A percentile compares a stretch with the other conserved stretches of the same genome.
Evolutionary conservation across 2,329 filamentous ascomycete species (phyloP).

Genomic region (Sclerotinia nivalis): DNA sequence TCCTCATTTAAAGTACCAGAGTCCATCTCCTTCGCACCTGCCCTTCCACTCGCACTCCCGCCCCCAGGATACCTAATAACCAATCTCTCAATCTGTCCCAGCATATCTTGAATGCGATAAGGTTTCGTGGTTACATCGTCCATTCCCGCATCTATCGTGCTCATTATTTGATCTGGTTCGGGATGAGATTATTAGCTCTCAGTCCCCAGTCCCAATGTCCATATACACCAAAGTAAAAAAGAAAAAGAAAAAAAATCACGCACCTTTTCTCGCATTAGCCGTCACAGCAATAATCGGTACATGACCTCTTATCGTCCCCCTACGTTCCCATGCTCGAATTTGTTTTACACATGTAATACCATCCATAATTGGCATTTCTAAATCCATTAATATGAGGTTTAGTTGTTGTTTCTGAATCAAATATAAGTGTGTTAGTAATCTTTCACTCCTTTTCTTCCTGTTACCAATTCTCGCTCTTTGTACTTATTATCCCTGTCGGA

Average conservation of each 20-base stretch:
- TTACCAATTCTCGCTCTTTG: neutral
- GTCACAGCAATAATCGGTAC: conserved; percentile 75
- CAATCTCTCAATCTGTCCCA: conserved; percentile 32
- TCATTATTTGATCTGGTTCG: conserved; percentile 60
- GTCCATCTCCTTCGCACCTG: neutral
- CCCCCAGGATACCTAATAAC: conserved; percentile 22
- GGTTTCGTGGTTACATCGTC: conserved; percentile 37
- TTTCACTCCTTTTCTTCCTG: conserved; percentile 38
- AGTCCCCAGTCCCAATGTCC: neutral
- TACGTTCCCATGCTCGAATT: conserved; percentile 65
- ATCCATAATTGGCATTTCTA: conserved; percentile 83
- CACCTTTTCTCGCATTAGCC: conserved; percentile 62
- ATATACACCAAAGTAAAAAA: neutral
- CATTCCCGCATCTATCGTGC: conserved; percentile 31
- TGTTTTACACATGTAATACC: conserved; percentile 69
- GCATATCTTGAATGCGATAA: conserved; percentile 34
- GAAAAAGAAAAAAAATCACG: neutral
- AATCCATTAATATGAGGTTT: conserved; percentile 70
- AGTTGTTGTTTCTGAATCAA: conserved; percentile 50
- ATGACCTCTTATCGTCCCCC: conserved; percentile 59
- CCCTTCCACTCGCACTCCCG: neutral
- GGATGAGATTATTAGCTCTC: too few species aligned
- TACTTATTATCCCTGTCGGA: neutral
- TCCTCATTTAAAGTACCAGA: too few species aligned
- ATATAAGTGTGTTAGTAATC: neutral